Conservation (phyloP, 2,329 filamentous ascomycete species). For the Diplodia intermedia region DNA sequence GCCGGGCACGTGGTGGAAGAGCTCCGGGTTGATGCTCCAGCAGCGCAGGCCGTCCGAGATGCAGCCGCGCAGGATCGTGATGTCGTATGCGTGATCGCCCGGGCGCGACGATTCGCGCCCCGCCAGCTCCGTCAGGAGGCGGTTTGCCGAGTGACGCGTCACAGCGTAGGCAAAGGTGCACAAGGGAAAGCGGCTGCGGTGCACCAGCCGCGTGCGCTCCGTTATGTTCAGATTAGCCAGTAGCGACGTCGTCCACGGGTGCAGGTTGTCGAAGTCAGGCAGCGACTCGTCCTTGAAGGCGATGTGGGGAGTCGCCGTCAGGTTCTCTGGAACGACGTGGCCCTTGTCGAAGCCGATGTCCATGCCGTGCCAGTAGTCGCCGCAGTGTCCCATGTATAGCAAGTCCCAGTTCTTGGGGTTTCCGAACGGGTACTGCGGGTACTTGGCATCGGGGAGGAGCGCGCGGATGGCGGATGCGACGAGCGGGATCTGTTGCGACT, state of each 20-base stretch:
- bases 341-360: slow-evolving; percentile 34
- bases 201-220: slow-evolving; percentile 47
- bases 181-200: slow-evolving; percentile 52
- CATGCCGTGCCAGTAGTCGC: slow-evolving; percentile 49
- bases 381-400: slow-evolving; percentile 55
- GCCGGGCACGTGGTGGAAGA: slow-evolving; percentile 54
- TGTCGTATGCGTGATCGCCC: slow-evolving; percentile 48
- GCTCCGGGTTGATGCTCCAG: slow-evolving; percentile 53
- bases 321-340: slow-evolving; percentile 40
- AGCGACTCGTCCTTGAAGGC: slow-evolving; percentile 49
- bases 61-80: slow-evolving; percentile 52
- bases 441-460: slow-evolving; percentile 44
- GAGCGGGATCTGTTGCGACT: slow-evolving; percentile 51
- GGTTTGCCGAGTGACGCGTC: slow-evolving; percentile 49
- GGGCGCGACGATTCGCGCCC: slow-evolving; percentile 35
- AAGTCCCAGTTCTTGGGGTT: slow-evolving; percentile 51
- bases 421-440: slow-evolving; percentile 50
- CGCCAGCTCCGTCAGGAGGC: slow-evolving; percentile 50
- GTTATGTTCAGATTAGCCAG: slow-evolving; percentile 48
- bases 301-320: slow-evolving; percentile 45
- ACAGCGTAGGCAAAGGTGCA: slow-evolving; percentile 56
- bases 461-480: slow-evolving; percentile 51
- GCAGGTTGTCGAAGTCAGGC: slow-evolving; percentile 46
- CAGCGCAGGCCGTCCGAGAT: slow-evolving; percentile 47
- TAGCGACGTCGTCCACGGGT: slow-evolving; percentile 50